Evolutionary conservation across 2,329 filamentous ascomycete genomes (phyloP), one percentile per base, ranked within the genome.

Genomic region (Pseudogymnoascus sp.): DNA sequence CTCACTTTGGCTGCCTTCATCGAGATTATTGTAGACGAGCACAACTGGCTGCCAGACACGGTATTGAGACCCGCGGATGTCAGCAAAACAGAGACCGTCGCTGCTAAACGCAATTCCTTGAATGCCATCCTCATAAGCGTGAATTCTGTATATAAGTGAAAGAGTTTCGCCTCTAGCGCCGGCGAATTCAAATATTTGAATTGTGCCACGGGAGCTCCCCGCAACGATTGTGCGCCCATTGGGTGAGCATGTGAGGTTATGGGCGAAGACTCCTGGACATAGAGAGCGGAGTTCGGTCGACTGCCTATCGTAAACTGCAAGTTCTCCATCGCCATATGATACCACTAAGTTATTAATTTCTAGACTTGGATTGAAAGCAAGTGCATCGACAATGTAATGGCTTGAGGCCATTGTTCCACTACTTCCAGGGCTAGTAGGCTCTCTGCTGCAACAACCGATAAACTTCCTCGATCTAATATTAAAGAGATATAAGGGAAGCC

Each of bases 11-110:
- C 65, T 69, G 11, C 65, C 65, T 47, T 67, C 69, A n/a, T 66
- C 66, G 14, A 64, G n/a, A 21, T 71, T 69, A 61, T 65, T 64
- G 23, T 63, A 37, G 3, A 21, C 21, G 21, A 77, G 68, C 16
- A 69, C 71, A 2, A 70, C 64, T 12, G 74, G 75, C 5, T 73
- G 74, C 76, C 75, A 77, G 2, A 77, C 68, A n/a, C 71, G 68
- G 45, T 69, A 73, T 57, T 73, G 72, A 2, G 66, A 67, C 11
- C 68, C 69, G 51, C 70, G 68, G 6, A 76, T 68, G 45, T 76
- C 73, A 42, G 74, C 47, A 62, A 77, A 71, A 5, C 72, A 71
- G 6, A 69, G 63, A 16, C 71, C 69, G 61, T 76, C 73, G 8
- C 62, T 45, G 62, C 67, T 73, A 42, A 77, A 76, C 2, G 67